These are phyloP conservation scores for Aspergillus viridinutans DNA, from an alignment of 2,329 filamentous ascomycete genomes.

Conservation along the genomic window DNA sequence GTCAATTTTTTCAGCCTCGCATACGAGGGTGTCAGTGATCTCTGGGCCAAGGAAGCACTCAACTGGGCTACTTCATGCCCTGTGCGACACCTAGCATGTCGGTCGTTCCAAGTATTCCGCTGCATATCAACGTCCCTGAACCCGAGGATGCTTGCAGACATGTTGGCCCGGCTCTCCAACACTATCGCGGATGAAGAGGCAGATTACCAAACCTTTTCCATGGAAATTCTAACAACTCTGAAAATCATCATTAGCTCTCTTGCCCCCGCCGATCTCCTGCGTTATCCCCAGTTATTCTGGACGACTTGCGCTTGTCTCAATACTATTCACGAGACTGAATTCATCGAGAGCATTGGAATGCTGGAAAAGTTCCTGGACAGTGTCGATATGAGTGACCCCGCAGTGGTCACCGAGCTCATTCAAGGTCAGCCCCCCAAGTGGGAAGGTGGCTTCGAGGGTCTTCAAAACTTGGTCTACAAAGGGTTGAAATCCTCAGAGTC, in stretches of 20 bases:
- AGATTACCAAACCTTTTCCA: constrained; percentile 93
- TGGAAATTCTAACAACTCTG: constrained; percentile 93
- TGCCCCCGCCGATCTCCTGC: constrained; percentile 70
- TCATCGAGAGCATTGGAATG: constrained; percentile 87
- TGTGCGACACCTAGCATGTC: constrained; percentile 88
- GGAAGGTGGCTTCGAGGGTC: constrained; percentile 83
- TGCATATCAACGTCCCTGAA: constrained; percentile 89
- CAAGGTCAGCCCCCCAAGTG: constrained; percentile 80
- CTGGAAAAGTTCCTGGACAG: constrained; percentile 80
- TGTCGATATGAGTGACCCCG: constrained; percentile 69
- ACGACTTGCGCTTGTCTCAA: constrained; percentile 94
- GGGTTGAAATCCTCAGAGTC: constrained; percentile 83
- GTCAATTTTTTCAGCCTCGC: constrained; percentile 79
- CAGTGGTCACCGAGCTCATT: constrained; percentile 65
- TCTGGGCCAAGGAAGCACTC: constrained; percentile 85
- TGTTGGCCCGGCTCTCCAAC: constrained; percentile 91
- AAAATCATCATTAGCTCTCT: constrained; percentile 87
- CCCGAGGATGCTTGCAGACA: constrained; percentile 91
- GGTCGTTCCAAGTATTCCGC: constrained; percentile 95
- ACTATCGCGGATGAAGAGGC: constrained; percentile 93
- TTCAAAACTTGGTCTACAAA: constrained; percentile 85
- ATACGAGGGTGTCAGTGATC: constrained; percentile 80
- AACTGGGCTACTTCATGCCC: constrained; percentile 97
- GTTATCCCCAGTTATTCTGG: constrained; percentile 97
- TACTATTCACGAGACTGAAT: constrained; percentile 94